These are phyloP conservation scores for Sequoiadendron giganteum DNA, from an alignment of 75 land plant genomes.

Conservation along the genomic window DNA sequence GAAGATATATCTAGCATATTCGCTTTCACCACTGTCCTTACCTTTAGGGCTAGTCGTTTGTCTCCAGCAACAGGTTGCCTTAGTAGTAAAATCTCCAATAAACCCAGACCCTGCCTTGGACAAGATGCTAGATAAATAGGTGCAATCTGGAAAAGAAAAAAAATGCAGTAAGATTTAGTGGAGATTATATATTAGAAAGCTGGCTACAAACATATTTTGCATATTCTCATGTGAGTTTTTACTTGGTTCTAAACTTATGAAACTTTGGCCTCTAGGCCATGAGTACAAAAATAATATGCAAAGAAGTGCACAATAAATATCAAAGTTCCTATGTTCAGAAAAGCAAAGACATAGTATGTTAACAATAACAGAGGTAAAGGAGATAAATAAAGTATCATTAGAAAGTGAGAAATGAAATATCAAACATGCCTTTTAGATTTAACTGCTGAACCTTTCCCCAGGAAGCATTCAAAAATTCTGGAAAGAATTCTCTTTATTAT, in stretches of 20 bases:
- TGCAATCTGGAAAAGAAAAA: slow-evolving; percentile 55
- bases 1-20: not conserved
- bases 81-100: slow-evolving; percentile 69
- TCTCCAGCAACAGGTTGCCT: slow-evolving; percentile 61
- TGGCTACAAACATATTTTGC: not conserved
- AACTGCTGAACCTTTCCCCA: not conserved
- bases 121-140: slow-evolving; percentile 84
- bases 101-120: slow-evolving; percentile 72
- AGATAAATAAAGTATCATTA: not conserved
- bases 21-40: slow-evolving; percentile 10
- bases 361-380: not conserved
- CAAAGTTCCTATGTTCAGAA: not conserved
- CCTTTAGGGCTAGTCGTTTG: slow-evolving; percentile 63
- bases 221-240: not conserved
- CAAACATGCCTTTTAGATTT: not conserved
- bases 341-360: not conserved
- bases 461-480: not conserved
- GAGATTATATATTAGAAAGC: not conserved
- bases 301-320: not conserved
- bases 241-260: not conserved
- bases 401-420: not conserved
- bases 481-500: not conserved
- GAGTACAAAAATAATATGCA: not conserved
- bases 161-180: not conserved
- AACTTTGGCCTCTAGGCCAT: not conserved